Percentiles rank a stretch among this genome's conserved stretches.
These are phyloP conservation scores for Aspergillus pseudoglaucus DNA, from an alignment of 2,329 filamentous ascomycete genomes.

Conservation along the genomic window DNA sequence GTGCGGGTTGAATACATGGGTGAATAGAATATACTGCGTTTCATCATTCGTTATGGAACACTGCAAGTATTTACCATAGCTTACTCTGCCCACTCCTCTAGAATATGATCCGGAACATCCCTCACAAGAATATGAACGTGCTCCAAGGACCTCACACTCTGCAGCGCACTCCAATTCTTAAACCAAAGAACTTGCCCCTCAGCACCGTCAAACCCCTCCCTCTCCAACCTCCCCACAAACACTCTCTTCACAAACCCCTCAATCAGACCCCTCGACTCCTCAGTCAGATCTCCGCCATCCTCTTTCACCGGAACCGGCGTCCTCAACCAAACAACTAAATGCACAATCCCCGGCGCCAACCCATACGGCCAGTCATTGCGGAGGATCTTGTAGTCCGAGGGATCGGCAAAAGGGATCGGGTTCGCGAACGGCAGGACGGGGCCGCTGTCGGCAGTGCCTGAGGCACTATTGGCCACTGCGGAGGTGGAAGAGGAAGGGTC, in stretches of 20 bases:
- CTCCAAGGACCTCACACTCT: slow-evolving; percentile 54
- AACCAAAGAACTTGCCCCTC: slow-evolving; percentile 54
- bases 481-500: slow-evolving; percentile 7
- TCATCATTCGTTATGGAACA: too few relatives aligned
- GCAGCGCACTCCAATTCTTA: slow-evolving; percentile 57
- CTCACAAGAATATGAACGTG: slow-evolving; percentile 52
- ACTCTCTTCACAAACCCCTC: slow-evolving; percentile 44
- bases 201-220: slow-evolving; percentile 27
- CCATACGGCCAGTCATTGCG: slow-evolving; percentile 61
- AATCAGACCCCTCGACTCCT: slow-evolving; percentile 43
- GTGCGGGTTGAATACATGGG: too few relatives aligned
- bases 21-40: too few relatives aligned
- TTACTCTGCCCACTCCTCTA: slow-evolving; percentile 41
- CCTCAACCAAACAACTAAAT: slow-evolving; percentile 54
- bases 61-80: too few relatives aligned
- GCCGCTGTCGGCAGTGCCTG: slow-evolving; percentile 20
- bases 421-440: slow-evolving; percentile 40
- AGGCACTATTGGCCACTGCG: slow-evolving; percentile 11
- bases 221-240: slow-evolving; percentile 42
- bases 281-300: slow-evolving; percentile 44
- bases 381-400: slow-evolving; percentile 50
- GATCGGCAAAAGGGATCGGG: slow-evolving; percentile 48
- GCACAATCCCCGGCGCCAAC: slow-evolving; percentile 46
- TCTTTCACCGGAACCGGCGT: slow-evolving; percentile 43
- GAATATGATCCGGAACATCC: slow-evolving; percentile 40